Base-by-base conservation (phyloP, 495 filamentous ascomycete genomes). In the Beverwykella pulmonaria region DNA sequence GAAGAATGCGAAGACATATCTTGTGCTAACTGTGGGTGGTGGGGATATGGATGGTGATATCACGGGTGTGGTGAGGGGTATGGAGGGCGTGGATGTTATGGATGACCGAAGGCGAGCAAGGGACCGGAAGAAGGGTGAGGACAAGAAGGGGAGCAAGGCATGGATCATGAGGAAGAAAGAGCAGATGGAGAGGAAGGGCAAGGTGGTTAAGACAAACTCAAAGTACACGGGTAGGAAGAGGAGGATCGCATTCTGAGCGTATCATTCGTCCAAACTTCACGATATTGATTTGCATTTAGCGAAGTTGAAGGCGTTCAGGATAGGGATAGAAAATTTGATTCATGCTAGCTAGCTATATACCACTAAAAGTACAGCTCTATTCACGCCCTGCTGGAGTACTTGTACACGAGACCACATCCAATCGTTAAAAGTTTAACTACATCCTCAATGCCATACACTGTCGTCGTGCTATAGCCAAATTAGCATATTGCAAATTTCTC, bases 131-230 rank as follows among this genome's bases (percentile, higher is more conserved):
- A 85, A 83, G 71, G 78, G 82, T 0, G 86, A 83, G 70, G 78
- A 82, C 19, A 77, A 74, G 52, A 96, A 96, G 78, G 92, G 92
- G 3, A 88, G 88, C 70, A 96, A 90, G 77, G 83, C 81, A 34
- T 97, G 93, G 92, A 97, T 98, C 68, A 70, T 94, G 80, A 85
- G 86, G 72, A 98, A 97, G 79, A 98, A 98, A 79, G 92, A 95
- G 67, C 91, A 95, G 79, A 93, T 94, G 90, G 88, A 92, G 76
- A 83, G 83, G 72, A 96, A 96, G 78, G 94, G 94, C 22, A 97
- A 94, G 82, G 84, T 96, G 14, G 92, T 97, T 61, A 97, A 97
- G 83, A 77, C 85, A 3, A 89, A 82, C 67, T 93, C 90, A 22
- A 98, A 93, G 76, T 98, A 94, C 73, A 98, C 94, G 1, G 94